Percentiles rank a stretch among this genome's conserved stretches.
These are phyloP conservation scores for Besnoitia besnoiti DNA, from an alignment of 169 alveolate genomes.

Conservation along the genomic window DNA sequence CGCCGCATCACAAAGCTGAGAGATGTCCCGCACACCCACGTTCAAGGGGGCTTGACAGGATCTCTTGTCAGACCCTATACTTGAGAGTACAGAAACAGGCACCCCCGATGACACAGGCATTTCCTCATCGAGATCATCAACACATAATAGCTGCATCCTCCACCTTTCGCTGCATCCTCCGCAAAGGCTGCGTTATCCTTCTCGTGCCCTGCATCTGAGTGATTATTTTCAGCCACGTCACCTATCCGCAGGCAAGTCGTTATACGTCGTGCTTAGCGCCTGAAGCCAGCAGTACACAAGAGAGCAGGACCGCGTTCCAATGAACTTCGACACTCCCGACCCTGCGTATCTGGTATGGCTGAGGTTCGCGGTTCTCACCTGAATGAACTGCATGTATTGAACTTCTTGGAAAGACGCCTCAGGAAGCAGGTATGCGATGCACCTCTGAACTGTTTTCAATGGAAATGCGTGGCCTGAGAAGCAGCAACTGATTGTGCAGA, in stretches of 20 bases:
- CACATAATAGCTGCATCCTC: too few species aligned
- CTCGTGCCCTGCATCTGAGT: too few species aligned
- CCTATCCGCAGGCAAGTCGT: constrained; percentile 13
- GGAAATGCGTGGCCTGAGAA: constrained; percentile 19
- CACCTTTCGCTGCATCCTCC: too few species aligned
- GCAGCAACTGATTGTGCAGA: not conserved
- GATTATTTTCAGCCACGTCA: too few species aligned
- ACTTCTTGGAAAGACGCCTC: not conserved
- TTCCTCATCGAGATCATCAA: too few species aligned
- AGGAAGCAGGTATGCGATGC: constrained; percentile 23
- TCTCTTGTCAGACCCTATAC: too few species aligned
- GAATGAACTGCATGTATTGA: constrained; percentile 23
- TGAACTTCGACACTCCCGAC: not conserved
- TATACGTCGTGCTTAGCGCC: constrained; percentile 1
- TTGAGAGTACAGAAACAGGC: too few species aligned
- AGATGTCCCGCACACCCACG: too few species aligned
- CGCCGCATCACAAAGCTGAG: too few species aligned
- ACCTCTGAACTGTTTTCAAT: not conserved
- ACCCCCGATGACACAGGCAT: too few species aligned
- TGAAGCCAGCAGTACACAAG: not conserved
- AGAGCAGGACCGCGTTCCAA: not conserved
- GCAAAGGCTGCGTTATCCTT: too few species aligned
- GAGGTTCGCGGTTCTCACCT: not conserved
- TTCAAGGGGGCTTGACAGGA: too few species aligned
- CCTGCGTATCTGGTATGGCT: not conserved